Base-by-base conservation (phyloP, 345 rosid genomes). In the Arabis hirsuta region DNA sequence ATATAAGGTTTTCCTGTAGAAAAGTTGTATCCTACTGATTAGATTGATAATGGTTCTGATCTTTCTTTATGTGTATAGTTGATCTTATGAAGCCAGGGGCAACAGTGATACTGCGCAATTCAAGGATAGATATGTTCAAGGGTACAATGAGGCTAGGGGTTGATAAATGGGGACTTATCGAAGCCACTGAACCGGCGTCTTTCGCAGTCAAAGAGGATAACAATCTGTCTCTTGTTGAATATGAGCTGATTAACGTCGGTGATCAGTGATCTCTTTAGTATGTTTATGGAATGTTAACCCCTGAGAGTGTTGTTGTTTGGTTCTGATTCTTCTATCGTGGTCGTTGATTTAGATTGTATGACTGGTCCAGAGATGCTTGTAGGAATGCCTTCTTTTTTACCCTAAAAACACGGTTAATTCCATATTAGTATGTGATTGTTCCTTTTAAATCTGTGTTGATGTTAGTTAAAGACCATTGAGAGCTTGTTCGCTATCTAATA, bases 141-240 rank as follows among this genome's bases (percentile, higher is more conserved):
- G 84, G 97, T n/a, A 83, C 95, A 9, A 94, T 94, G 98, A 88
- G 98, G 91, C 86, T 94, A 29, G 92, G 95, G 0, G 98, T 94
- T 41, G 98, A 94, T 80, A 91, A 94, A 71, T 91, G 98, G 98
- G 98, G 98, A 14, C 96, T 84, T 11, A 78, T 94, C 0, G 95
- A 94, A 81, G 91, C 81, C 13, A 80, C 91, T 0, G 98, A 91
- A 55, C 87, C 97, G 1, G 92, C 92, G 0, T 55, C 76, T 31
- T 89, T 90, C 43, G 76, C 44, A 0, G 95, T 87, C 46, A 84
- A 82, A 50, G 90, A 91, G 78, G 82, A 74, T 53, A 91, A 94
- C 82, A 89, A 94, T 81, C 91, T 94, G 27, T 91, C 98, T 19
- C 80, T 86, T 48, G 91, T 91, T 13, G 98, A 94, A 63, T 91